Base-by-base conservation (phyloP, 805 yeast species). In the Yarrowia keelungensis region DNA sequence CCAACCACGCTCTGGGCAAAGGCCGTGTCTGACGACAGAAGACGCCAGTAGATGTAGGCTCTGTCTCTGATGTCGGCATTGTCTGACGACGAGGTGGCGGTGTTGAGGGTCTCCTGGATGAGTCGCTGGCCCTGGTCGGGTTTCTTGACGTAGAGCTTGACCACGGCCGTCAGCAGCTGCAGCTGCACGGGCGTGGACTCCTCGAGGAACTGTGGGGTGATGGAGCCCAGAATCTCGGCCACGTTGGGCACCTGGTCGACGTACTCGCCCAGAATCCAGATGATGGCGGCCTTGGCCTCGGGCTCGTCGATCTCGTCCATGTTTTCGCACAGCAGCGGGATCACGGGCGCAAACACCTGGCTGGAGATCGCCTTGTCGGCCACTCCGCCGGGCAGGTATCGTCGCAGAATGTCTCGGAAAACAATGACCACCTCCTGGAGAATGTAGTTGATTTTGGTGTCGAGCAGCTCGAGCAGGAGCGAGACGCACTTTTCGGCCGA, bases 21-120 rank as follows among this genome's bases (percentile, higher is more conserved):
- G 59, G 90, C 89, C 3, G 88, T 86, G 74, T 94, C 98, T 73
- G 92, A 87, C 1, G 96, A 86, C 11, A 93, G 78, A 54, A 93
- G 77, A 68, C 97, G 84, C 97, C 97, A 91, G 79, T 93, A 93
- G 73, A 92, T 88, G 75, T 83, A 90, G 0, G 95, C 97, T 58
- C 97, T 79, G 75, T 91, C 97, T 71, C 97, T 83, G 16, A 92
- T 78, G 79, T 93, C 98, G 0, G 97, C 97, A 74, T 92, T 89
- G 73, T 89, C 89, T 11, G 83, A 82, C 45, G 88, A 89, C 72
- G 90, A 93, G 0, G 97, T 91, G 32, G 92, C 90, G 72, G 82
- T 80, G 75, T 87, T 88, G 70, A 93, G 78, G 0, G 89, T 78
- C 75, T 91, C 97, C 89, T 70, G 97, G 91, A 82, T 93, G 90